Conservation (phyloP, 176 grass and related monocot species). For the Phragmites australis region DNA sequence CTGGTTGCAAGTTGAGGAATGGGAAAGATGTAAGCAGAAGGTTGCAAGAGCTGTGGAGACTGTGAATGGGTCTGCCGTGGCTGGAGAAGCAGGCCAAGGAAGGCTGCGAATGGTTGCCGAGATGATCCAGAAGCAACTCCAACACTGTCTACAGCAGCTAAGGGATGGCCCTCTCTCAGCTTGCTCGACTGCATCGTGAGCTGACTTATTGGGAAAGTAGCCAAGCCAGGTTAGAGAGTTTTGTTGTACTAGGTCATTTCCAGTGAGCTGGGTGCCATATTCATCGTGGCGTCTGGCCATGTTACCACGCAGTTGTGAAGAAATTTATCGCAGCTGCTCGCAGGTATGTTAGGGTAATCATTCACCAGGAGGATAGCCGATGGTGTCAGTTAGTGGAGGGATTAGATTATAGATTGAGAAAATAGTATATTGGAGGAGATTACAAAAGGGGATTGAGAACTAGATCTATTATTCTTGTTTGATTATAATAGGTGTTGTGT, state of each 20-base stretch:
- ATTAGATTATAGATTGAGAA: too few species aligned
- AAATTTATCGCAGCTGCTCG: neutral
- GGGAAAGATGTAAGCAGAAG: conserved; percentile 93
- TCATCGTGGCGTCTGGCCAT: conserved; percentile 5
- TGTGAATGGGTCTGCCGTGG: conserved; percentile 59
- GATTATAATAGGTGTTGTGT: too few species aligned
- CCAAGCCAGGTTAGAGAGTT: conserved; percentile 21
- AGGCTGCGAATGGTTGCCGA: conserved; percentile 89
- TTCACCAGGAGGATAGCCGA: too few species aligned
- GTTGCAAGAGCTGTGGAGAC: conserved; percentile 78
- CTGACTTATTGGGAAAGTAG: neutral
- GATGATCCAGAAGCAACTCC: conserved; percentile 80
- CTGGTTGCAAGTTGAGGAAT: conserved; percentile 84
- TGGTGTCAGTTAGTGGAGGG: too few species aligned
- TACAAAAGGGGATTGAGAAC: too few species aligned
- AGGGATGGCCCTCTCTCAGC: conserved; percentile 79
- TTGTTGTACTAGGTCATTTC: conserved; percentile 10
- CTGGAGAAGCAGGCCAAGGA: conserved; percentile 78
- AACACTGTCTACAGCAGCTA: conserved; percentile 70
- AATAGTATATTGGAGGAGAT: too few species aligned
- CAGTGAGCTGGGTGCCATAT: neutral
- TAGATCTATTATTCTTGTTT: too few species aligned
- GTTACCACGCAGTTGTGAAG: conserved; percentile 1
- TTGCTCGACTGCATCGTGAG: conserved; percentile 68
- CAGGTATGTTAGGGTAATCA: too few species aligned